Evolutionary conservation across 352 stramenopile genomes (phyloP).

Genomic region (Phytophthora litchii): DNA sequence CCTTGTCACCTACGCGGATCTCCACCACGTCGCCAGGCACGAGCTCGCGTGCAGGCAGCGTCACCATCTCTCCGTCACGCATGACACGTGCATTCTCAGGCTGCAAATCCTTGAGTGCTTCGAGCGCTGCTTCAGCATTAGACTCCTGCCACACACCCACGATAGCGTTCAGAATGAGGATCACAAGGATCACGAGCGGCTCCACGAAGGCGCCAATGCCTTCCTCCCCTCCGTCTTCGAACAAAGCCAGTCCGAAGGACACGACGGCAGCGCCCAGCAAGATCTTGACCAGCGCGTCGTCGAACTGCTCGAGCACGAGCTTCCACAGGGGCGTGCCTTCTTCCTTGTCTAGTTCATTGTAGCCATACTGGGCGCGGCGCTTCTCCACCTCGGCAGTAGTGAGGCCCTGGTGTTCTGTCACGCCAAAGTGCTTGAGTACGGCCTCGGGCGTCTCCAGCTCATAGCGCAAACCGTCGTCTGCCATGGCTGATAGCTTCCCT

Average conservation of each 20-base stretch:
- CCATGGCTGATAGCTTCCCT: constrained; percentile 23
- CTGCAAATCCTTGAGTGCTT: constrained; percentile 97
- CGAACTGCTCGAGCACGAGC: constrained; percentile 98
- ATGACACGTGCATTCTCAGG: constrained; percentile 91
- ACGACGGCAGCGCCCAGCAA: constrained; percentile 96
- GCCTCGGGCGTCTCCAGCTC: constrained; percentile 71
- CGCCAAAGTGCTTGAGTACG: constrained; percentile 82
- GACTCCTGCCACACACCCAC: constrained; percentile 97
- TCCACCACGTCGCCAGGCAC: constrained; percentile 98
- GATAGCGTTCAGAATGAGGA: constrained; percentile 96
- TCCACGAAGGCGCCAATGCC: constrained; percentile 95
- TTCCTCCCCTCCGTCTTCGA: constrained; percentile 89
- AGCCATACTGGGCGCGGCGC: constrained; percentile 66
- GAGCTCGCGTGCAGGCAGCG: constrained; percentile 88
- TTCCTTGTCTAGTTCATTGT: constrained; percentile 92
- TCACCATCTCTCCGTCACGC: constrained; percentile 85
- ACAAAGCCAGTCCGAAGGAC: constrained; percentile 93
- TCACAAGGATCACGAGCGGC: constrained; percentile 96
- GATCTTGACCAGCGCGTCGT: constrained; percentile 99
- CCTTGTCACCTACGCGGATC: constrained; percentile 96
- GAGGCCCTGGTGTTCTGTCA: constrained; percentile 66
- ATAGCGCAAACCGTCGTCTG: constrained; percentile 42
- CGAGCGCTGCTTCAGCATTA: constrained; percentile 93
- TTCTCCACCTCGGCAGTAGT: constrained; percentile 59
- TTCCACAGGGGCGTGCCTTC: constrained; percentile 91